phyloP scores from a whole-genome alignment of 176 grass and related monocot genomes.

The Cocos nucifera region DNA sequence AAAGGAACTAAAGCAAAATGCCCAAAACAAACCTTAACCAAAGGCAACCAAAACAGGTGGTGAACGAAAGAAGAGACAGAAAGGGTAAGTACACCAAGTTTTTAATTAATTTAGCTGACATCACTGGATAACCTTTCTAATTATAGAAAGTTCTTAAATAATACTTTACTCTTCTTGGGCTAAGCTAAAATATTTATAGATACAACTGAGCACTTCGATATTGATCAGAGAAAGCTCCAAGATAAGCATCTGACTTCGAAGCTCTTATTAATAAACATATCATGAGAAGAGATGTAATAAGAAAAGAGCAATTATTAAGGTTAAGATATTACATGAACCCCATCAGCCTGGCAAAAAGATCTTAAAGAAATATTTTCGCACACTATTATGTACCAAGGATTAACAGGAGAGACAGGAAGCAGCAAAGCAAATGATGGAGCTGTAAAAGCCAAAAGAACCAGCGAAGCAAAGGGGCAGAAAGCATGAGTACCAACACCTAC shows the following conservation, averaged over 20 bases:
- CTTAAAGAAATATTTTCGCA: slow-evolving; percentile 22
- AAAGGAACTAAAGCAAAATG: slow-evolving; percentile 18
- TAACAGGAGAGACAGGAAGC: too few species aligned
- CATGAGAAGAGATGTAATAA: slow-evolving; percentile 1
- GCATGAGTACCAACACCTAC: too few species aligned
- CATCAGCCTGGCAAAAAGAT: slow-evolving; percentile 59
- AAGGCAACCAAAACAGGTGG: slow-evolving; percentile 1
- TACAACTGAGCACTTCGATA: not conserved
- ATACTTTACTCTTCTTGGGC: not conserved
- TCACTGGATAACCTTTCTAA: slow-evolving; percentile 2
- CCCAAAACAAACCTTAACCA: slow-evolving; percentile 23
- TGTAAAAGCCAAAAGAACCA: too few species aligned
- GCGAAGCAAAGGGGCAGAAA: too few species aligned
- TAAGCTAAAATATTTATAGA: not conserved
- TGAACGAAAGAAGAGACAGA: slow-evolving; percentile 5
- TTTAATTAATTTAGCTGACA: not conserved
- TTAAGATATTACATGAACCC: slow-evolving; percentile 45
- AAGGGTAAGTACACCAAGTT: slow-evolving; percentile 32
- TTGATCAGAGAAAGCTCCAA: not conserved
- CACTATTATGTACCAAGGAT: too few species aligned
- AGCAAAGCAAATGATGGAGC: too few species aligned
- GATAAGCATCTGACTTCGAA: too few species aligned
- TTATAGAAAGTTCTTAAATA: not conserved
- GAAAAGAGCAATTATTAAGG: not conserved
- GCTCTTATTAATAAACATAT: too few species aligned